Evolutionary conservation across 2,329 filamentous ascomycete species (phyloP).

Genomic region (Stachybotrys chlorohalonatus): DNA sequence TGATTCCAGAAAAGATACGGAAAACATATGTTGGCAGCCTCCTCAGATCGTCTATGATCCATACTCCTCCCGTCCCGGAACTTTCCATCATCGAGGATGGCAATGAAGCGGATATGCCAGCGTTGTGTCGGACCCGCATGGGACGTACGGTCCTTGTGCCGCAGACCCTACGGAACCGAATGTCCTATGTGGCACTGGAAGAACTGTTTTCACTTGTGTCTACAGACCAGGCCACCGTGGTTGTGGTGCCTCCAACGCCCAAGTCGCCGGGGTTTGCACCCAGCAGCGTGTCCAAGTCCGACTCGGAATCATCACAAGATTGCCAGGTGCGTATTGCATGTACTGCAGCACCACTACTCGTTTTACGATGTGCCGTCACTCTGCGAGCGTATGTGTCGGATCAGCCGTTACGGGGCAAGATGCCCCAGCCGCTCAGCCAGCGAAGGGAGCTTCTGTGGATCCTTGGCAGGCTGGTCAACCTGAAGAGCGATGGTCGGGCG

Average conservation of each 20-base stretch:
- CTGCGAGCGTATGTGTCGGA: slow-evolving; percentile 84
- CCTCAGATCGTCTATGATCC: slow-evolving; percentile 75
- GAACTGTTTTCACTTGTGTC: slow-evolving; percentile 66
- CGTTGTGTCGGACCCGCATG: slow-evolving; percentile 53
- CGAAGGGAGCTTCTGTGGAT: slow-evolving; percentile 69
- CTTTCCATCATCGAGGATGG: slow-evolving; percentile 40
- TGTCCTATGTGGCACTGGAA: slow-evolving; percentile 73
- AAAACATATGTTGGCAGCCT: slow-evolving; percentile 64
- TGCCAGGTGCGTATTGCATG: slow-evolving; percentile 56
- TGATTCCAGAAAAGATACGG: slow-evolving; percentile 58
- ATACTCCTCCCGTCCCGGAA: slow-evolving; percentile 49
- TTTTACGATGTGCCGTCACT: slow-evolving; percentile 71
- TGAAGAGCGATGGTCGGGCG: slow-evolving; percentile 61
- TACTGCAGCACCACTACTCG: slow-evolving; percentile 70
- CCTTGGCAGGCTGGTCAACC: slow-evolving; percentile 53
- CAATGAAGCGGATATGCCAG: slow-evolving; percentile 40
- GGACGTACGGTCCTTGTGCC: slow-evolving; percentile 64
- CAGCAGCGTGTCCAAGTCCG: slow-evolving; percentile 8
- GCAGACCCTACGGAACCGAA: slow-evolving; percentile 56
- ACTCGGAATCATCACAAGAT: slow-evolving; percentile 13
- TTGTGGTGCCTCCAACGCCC: slow-evolving; percentile 35
- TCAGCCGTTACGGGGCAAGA: slow-evolving; percentile 77
- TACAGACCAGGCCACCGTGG: slow-evolving; percentile 22
- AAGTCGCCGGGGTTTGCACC: slow-evolving; percentile 20
- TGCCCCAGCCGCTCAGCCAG: slow-evolving; percentile 80